Base-by-base conservation (phyloP, 2,329 filamentous ascomycete genomes). In the Epichloe brachyelytri region DNA sequence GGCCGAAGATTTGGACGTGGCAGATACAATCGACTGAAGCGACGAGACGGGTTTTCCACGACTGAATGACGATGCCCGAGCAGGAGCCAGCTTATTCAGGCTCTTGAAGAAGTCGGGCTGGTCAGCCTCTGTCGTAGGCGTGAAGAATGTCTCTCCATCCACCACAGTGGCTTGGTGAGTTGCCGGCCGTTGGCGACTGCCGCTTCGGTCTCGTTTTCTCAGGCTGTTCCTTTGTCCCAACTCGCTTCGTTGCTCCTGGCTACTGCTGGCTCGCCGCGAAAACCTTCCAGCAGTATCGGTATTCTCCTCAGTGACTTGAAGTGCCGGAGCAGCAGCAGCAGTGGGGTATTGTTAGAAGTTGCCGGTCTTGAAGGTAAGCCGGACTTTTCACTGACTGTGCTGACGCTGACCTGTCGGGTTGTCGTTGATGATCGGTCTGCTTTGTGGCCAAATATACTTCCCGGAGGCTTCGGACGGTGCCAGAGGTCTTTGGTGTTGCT, bases 391-490 rank as follows among this genome's bases (percentile, higher is more conserved):
- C 59, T 61, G 5, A 60, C 58, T 5, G 62, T 61, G n/a, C 60
- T 54, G 7, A 63, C 62, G 54, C 66, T 71, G 20, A 65, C 59
- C 48, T 63, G 65, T 60, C 64, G 73, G 59, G 62, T 71, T 67
- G 68, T 67, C 56, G 70, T 64, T 57, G 65, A 65, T 38, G 66
- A 69, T 54, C 72, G 68, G 39, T 74, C 73, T 47, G 70, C 71
- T 48, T 77, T 74, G 15, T 56, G 72, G n/a, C 85, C 82, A 63
- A 95, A 90, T 30, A 96, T 83, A 65, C 86, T 93, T 26, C 85
- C 56, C 76, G 79, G 56, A 86, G 72, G 61, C 80, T 87, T 58
- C 79, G 80, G 39, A 83, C 69, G 1, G 86, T 90, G 15, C 83
- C 86, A 6, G 81, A 78, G 5, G 88, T 88, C 63, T 82, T 83